These are phyloP conservation scores for Thymus mandschuricus DNA, from an alignment of 257 asterid species.

Conservation along the genomic window DNA sequence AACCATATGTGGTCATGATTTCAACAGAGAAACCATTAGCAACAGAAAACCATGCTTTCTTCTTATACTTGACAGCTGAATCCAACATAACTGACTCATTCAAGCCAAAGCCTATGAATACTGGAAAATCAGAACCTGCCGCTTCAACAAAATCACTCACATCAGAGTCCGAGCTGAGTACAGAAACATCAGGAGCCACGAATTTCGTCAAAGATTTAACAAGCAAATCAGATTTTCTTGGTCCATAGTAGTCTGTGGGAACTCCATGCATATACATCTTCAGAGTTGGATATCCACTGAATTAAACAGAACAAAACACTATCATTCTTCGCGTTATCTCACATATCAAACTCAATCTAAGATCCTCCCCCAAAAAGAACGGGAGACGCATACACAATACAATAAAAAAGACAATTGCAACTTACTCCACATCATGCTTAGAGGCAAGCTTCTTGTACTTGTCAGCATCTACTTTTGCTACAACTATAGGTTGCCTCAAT, in stretches of 20 bases:
- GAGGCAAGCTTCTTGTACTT: constrained; percentile 70
- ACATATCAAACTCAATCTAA: background rate
- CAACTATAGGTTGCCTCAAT: constrained; percentile 75
- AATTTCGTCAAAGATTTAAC: constrained; percentile 62
- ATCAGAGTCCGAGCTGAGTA: constrained; percentile 68
- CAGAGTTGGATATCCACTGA: constrained; percentile 88
- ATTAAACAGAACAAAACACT: constrained; percentile 38
- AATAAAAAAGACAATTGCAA: constrained; percentile 15
- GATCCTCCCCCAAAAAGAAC: background rate
- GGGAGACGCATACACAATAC: background rate
- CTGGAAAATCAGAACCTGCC: constrained; percentile 77
- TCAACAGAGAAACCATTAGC: constrained; percentile 70
- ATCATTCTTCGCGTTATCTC: constrained; percentile 12
- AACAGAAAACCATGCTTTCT: constrained; percentile 91
- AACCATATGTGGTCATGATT: constrained; percentile 57
- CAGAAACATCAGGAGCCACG: constrained; percentile 79
- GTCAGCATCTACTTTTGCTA: constrained; percentile 92
- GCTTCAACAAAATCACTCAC: constrained; percentile 64
- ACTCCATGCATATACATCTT: constrained; percentile 89
- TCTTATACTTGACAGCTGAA: constrained; percentile 77
- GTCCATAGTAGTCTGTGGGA: constrained; percentile 83
- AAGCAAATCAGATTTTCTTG: constrained; percentile 77
- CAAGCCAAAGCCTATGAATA: constrained; percentile 89
- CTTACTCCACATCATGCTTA: constrained; percentile 81
- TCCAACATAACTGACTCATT: constrained; percentile 54